A percentile compares a stretch with the other conserved stretches of the same genome.
These are phyloP conservation scores for Saturnispora silvae DNA, from an alignment of 805 yeast species.

Conservation along the genomic window DNA sequence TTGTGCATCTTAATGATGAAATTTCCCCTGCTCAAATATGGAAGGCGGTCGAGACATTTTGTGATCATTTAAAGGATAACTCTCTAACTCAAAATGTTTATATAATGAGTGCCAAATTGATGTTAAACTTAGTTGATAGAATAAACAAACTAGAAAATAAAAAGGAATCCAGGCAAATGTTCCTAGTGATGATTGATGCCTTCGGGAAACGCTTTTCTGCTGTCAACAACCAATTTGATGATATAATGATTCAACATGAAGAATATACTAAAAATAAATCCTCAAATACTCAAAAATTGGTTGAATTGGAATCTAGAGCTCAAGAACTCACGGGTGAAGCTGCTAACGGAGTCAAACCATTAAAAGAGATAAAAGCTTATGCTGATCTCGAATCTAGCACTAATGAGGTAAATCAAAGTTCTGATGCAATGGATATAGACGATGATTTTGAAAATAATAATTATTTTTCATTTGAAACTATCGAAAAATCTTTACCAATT, in stretches of 20 bases:
- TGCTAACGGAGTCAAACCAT: not conserved
- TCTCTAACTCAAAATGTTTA: constrained; percentile 82
- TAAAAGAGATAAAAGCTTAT: constrained; percentile 10
- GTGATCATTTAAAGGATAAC: constrained; percentile 70
- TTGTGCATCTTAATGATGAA: constrained; percentile 83
- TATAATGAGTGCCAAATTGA: constrained; percentile 88
- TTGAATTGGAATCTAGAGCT: constrained; percentile 29
- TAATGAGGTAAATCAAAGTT: not conserved
- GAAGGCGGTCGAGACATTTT: constrained; percentile 76
- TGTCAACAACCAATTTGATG: constrained; percentile 60
- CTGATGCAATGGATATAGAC: constrained; percentile 14
- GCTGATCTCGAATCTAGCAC: not conserved
- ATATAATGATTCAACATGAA: constrained; percentile 52
- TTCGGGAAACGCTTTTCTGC: constrained; percentile 74
- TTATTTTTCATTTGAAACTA: constrained; percentile 32
- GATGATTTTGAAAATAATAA: constrained; percentile 3
- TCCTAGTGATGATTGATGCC: constrained; percentile 79
- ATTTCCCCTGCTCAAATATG: constrained; percentile 74
- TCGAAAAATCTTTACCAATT: constrained; percentile 47
- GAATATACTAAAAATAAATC: constrained; percentile 36
- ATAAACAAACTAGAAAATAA: constrained; percentile 74
- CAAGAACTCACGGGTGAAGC: constrained; percentile 26
- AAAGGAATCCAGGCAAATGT: constrained; percentile 70
- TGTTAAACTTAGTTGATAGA: constrained; percentile 80
- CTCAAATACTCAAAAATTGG: constrained; percentile 33